phyloP scores from a whole-genome alignment of 140 eudicot species.

The Stevia rebaudiana region DNA sequence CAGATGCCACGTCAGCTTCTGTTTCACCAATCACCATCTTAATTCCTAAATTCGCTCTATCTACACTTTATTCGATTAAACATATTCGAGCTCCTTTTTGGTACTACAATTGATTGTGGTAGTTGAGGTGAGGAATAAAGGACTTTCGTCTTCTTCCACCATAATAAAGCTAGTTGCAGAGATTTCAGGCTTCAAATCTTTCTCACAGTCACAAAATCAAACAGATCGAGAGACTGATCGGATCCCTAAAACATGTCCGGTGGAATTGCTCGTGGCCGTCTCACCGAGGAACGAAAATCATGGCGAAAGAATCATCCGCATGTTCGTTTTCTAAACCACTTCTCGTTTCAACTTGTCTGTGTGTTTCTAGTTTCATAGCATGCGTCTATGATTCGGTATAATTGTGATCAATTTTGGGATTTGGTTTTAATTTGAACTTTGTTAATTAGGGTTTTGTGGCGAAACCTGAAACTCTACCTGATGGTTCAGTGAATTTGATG shows the following conservation, averaged over 20 bases:
- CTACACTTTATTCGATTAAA: too few species aligned
- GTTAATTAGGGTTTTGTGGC: slow-evolving; percentile 64
- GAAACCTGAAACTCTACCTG: slow-evolving; percentile 58
- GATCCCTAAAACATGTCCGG: slow-evolving; percentile 48
- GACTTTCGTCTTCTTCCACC: neutral
- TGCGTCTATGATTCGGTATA: neutral
- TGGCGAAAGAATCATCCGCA: slow-evolving; percentile 87
- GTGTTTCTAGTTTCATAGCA: neutral
- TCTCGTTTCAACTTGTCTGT: neutral
- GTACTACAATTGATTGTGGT: neutral
- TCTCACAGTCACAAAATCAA: neutral
- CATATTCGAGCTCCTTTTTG: too few species aligned
- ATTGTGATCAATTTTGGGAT: neutral
- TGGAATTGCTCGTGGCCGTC: slow-evolving; percentile 79
- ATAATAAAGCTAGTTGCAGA: neutral
- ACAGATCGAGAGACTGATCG: slow-evolving; percentile 9
- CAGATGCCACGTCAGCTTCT: too few species aligned
- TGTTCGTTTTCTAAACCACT: slow-evolving; percentile 27
- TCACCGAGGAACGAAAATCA: slow-evolving; percentile 68
- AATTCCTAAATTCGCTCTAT: too few species aligned
- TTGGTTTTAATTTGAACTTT: neutral
- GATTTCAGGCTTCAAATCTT: neutral
- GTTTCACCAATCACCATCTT: too few species aligned
- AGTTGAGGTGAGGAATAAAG: neutral
- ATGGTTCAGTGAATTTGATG: slow-evolving; percentile 68